Percentiles rank a stretch among this genome's conserved stretches.
Conservation (phyloP, 176 grass and related monocot genomes). For the Sorghum bicolor region DNA sequence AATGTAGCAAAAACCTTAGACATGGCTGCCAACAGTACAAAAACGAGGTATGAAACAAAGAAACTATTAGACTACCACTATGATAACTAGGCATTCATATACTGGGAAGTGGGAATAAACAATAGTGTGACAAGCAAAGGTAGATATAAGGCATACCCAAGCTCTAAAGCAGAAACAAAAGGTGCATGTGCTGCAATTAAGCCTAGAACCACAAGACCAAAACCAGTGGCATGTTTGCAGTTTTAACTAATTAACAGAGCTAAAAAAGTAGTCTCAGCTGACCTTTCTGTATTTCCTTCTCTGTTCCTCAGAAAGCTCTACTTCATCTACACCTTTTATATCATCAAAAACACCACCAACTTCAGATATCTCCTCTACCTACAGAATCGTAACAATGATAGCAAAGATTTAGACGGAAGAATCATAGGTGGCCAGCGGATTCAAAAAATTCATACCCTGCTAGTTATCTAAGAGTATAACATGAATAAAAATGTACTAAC, state of each 20-base stretch:
- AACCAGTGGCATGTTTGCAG: background rate
- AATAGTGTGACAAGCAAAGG: background rate
- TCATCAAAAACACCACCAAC: conserved; percentile 64
- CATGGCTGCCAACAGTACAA: background rate
- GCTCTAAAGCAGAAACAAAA: conserved; percentile 9
- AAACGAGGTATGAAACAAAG: background rate
- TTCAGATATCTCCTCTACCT: conserved; percentile 98
- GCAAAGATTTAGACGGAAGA: conserved; percentile 7
- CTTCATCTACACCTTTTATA: conserved; percentile 60
- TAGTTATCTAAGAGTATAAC: conserved; percentile 15
- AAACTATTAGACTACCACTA: conserved; percentile 9
- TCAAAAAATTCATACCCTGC: background rate
- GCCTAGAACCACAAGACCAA: conserved; percentile 21
- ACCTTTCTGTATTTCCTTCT: conserved; percentile 93
- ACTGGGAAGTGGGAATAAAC: background rate
- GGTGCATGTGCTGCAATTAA: background rate
- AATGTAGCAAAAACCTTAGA: background rate
- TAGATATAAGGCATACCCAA: background rate
- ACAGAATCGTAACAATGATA: conserved; percentile 20
- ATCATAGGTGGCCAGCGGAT: background rate
- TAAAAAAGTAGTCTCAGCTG: conserved; percentile 14
- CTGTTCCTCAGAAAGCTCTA: conserved; percentile 94
- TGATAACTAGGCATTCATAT: background rate
- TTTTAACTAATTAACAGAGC: conserved; percentile 20
- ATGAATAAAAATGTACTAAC: background rate